Percentiles rank a stretch among this genome's conserved stretches.
Conservation (phyloP, 1,284 basidiomycete species). For the Ceratobasidium papillatum region DNA sequence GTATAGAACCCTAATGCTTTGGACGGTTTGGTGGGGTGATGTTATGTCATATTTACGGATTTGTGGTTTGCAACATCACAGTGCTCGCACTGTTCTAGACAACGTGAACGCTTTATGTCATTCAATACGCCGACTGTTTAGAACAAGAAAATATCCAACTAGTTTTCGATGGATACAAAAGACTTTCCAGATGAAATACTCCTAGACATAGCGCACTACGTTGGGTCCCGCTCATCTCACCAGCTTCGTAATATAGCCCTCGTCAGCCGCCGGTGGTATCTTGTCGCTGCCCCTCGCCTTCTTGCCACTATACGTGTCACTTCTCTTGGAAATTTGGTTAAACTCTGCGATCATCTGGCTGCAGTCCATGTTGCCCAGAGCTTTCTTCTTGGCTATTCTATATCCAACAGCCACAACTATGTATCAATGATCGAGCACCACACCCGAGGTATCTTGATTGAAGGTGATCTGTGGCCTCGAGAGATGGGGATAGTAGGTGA, state of each 20-base stretch:
- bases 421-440: conserved; percentile 14
- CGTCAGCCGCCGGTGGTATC: conserved; percentile 8
- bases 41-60: too few species aligned
- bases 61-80: too few species aligned
- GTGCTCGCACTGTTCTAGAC: too few species aligned
- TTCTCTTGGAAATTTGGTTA: conserved; percentile 11
- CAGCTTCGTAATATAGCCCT: neutral
- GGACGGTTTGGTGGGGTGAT: too few species aligned
- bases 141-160: too few species aligned
- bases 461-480: neutral
- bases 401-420: neutral
- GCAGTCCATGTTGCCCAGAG: neutral
- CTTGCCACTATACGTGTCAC: conserved; percentile 5
- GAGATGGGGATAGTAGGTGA: neutral
- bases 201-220: neutral
- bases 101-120: too few species aligned
- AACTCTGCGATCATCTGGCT: conserved; percentile 14
- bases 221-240: neutral
- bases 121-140: too few species aligned
- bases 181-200: conserved; percentile 24
- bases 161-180: neutral
- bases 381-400: neutral
- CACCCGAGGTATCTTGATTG: neutral
- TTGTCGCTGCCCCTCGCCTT: neutral
- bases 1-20: too few species aligned